Evolutionary conservation across 441 rosid species (phyloP), one percentile per base, ranked within the genome.

Genomic region (Mallotus repandus): DNA sequence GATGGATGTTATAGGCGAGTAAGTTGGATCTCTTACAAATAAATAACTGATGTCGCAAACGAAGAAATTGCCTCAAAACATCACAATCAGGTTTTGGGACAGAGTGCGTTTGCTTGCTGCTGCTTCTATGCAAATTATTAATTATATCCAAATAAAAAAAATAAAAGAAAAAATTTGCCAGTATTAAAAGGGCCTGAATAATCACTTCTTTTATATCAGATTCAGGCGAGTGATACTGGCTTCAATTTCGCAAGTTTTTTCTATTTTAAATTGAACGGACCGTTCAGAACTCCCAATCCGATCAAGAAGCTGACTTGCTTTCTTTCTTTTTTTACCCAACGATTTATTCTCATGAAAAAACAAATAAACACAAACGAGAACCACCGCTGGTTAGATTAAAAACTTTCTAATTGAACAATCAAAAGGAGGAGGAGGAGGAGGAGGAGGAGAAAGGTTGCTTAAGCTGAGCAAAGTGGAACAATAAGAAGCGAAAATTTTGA

Each of bases 11-110:
- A 68, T 1, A 69, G 78, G 81, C 84, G 83, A 86, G 87, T 80
- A 22, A 57, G 83, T 76, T 64, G 76, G 84, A 82, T 19, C 0
- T 59, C n/a, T 12, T 19, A 12, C 32, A 29, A 3, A 38, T 38
- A 38, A 38, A 45, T 18, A 18, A 32, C 50, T 35, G 0, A 62
- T 88, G 7, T 88, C 66, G 88, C 92, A 88, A 88, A 88, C 92
- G 89, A 77, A 86, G 92, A 88, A 88, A 88, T 88, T 88, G 92
- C 92, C 89, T 77, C 92, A 77, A 78, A 82, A 81, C 88, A 60
- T 4, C 2, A 5, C 10, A 5, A 61, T 63, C 70, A 60, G 84
- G 85, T 71, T 80, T 68, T 8, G 86, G 89, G 89, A 88, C 92
- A 86, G 92, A 88, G 91, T 88, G 92, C 89, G 92, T 84, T 88